These are phyloP conservation scores for Ambrosia hybrid DNA, from an alignment of 140 eudicot species.

Conservation along the genomic window DNA sequence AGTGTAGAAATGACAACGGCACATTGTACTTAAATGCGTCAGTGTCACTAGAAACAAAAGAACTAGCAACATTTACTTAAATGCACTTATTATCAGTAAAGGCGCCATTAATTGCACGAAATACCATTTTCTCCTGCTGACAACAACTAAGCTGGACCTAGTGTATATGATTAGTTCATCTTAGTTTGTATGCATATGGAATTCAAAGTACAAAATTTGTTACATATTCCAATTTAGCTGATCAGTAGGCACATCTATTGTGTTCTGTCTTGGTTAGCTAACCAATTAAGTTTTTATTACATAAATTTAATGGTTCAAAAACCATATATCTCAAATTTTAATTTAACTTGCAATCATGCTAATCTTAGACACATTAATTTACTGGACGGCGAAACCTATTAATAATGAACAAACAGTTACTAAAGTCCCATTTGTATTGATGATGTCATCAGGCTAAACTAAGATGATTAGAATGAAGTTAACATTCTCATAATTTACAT, in stretches of 20 bases:
- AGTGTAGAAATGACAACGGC: not conserved
- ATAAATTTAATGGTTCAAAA: not conserved
- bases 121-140: too few species aligned
- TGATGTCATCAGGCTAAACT: not conserved
- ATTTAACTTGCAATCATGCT: not conserved
- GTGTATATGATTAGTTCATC: not conserved
- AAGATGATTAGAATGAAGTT: not conserved
- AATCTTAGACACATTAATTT: too few species aligned
- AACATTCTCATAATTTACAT: too few species aligned
- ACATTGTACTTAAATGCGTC: not conserved
- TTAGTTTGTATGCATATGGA: not conserved
- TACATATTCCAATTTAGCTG: not conserved
- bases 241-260: not conserved
- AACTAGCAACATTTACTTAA: not conserved
- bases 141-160: too few species aligned
- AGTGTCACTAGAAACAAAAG: not conserved
- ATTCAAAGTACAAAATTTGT: not conserved
- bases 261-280: not conserved
- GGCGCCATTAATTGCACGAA: too few species aligned
- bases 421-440: too few species aligned
- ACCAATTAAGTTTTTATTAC: not conserved
- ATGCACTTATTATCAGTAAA: not conserved
- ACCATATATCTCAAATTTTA: not conserved
- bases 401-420: too few species aligned
- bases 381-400: too few species aligned